Conservation (phyloP, 2,329 filamentous ascomycete species). For the Beauveria australis region DNA sequence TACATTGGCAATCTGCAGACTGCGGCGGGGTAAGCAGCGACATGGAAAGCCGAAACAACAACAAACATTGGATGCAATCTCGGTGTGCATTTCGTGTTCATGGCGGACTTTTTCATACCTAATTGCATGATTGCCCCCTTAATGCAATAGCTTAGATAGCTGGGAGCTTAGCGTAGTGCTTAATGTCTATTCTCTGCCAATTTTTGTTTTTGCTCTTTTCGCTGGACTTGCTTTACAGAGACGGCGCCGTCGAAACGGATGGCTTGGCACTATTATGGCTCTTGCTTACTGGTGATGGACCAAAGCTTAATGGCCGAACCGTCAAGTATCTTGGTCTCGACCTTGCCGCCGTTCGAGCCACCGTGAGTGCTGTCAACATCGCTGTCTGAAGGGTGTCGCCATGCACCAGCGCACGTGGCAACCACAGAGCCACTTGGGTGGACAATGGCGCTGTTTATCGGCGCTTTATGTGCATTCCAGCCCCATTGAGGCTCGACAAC, state of each 20-base stretch:
- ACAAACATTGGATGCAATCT: background rate
- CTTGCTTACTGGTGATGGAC: background rate
- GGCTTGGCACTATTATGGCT: background rate
- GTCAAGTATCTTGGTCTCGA: background rate
- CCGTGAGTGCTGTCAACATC: background rate
- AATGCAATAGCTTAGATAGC: constrained; percentile 4
- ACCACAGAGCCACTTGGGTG: constrained; percentile 48
- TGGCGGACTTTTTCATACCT: background rate
- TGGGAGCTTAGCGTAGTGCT: constrained; percentile 7
- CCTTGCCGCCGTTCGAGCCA: background rate
- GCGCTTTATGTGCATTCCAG: constrained; percentile 40
- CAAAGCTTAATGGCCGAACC: constrained; percentile 8
- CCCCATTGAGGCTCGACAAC: constrained; percentile 36
- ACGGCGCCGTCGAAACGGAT: background rate
- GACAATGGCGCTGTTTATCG: constrained; percentile 41
- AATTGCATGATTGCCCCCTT: background rate
- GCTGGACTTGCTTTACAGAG: background rate
- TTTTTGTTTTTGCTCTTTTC: background rate
- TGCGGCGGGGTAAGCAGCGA: background rate
- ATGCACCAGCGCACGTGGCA: constrained; percentile 49
- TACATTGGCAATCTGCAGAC: background rate
- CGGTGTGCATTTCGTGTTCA: background rate
- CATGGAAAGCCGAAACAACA: background rate
- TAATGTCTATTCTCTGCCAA: constrained; percentile 8
- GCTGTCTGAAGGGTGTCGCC: constrained; percentile 29